Evolutionary conservation across 352 stramenopile genomes (phyloP).

Genomic region (Globisporangium sylvaticum): DNA sequence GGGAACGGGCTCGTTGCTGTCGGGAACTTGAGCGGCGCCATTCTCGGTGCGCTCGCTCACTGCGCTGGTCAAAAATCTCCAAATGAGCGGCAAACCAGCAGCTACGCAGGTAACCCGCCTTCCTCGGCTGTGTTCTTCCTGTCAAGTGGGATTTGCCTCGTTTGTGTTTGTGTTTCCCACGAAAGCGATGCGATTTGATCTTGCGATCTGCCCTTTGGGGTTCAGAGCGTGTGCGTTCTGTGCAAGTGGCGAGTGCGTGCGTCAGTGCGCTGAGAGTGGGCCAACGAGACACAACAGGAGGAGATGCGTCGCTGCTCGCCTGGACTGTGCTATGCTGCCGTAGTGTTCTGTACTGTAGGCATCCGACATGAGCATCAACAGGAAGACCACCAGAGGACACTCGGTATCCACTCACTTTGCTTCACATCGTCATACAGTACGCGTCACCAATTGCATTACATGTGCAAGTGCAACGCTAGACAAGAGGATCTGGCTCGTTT

Average conservation of each 20-base stretch:
- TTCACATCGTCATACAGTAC: no score
- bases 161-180: not conserved
- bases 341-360: not conserved
- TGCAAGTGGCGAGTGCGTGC: not conserved
- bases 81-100: not conserved
- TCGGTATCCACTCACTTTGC: not conserved
- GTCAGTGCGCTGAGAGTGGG: not conserved
- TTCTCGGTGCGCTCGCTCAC: not conserved
- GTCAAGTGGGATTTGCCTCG: not conserved
- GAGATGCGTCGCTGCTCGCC: not conserved
- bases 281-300: not conserved
- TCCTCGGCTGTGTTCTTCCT: not conserved
- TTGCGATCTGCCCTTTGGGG: not conserved
- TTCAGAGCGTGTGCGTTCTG: not conserved
- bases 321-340: no score
- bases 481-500: not conserved
- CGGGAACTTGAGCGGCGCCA: constrained; percentile 24
- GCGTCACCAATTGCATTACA: not conserved
- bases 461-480: not conserved
- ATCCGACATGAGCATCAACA: not conserved
- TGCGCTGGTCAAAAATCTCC: not conserved
- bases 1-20: constrained; percentile 20
- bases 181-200: not conserved
- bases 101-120: no score
- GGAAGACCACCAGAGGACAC: not conserved